A percentile compares a stretch with the other conserved stretches of the same genome.
phyloP scores from a whole-genome alignment of 306 rosid genomes.

The Dryas drummondii region DNA sequence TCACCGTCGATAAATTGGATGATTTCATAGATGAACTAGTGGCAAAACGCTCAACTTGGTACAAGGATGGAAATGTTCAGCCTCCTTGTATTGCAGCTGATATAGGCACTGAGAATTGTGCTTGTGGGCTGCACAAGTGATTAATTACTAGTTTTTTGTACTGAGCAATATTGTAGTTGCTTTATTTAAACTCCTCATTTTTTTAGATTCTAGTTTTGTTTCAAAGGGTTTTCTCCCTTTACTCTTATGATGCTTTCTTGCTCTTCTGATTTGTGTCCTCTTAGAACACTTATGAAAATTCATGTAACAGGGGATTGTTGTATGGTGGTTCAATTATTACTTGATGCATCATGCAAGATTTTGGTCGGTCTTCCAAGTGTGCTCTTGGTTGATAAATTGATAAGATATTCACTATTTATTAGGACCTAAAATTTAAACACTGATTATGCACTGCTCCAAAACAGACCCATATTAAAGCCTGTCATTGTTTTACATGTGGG shows the following conservation, averaged over 20 bases:
- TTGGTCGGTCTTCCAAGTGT: neutral
- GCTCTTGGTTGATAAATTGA: neutral
- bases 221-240: neutral
- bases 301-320: neutral
- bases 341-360: conserved; percentile 3
- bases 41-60: conserved; percentile 40
- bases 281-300: neutral
- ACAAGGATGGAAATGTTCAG: conserved; percentile 13
- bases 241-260: neutral
- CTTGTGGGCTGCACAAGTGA: conserved; percentile 43
- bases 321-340: neutral
- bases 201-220: conserved; percentile 8
- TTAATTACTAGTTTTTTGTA: neutral
- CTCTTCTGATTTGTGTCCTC: neutral
- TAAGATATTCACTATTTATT: neutral
- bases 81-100: conserved; percentile 52
- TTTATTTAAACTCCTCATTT: conserved; percentile 6
- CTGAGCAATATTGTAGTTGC: conserved; percentile 9
- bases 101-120: conserved; percentile 49
- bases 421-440: too few species aligned
- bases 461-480: too few species aligned
- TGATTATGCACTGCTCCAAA: too few species aligned
- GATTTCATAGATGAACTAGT: conserved; percentile 45
- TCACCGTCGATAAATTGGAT: conserved; percentile 48
- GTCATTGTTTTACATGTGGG: too few species aligned